phyloP scores from a whole-genome alignment of 805 yeast species.

The Wickerhamiella siamensis region DNA sequence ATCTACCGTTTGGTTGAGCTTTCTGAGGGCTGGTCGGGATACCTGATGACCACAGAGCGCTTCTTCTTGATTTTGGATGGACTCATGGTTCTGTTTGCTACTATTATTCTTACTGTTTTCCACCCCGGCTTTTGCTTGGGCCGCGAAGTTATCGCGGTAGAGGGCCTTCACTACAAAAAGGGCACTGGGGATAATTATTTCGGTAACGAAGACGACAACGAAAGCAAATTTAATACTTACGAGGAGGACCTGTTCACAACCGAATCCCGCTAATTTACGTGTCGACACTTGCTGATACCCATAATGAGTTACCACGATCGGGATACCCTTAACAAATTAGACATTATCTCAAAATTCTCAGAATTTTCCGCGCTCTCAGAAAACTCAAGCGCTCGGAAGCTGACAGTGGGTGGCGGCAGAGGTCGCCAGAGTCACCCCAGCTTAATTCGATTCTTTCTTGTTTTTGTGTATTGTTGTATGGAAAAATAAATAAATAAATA shows the following conservation, averaged over 20 bases:
- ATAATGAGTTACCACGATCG: too few species aligned
- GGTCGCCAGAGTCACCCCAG: too few species aligned
- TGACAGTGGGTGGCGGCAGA: too few species aligned
- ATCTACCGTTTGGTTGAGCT: conserved; percentile 62
- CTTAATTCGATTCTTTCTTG: background rate
- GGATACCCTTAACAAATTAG: too few species aligned
- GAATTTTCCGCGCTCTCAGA: too few species aligned
- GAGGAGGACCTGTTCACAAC: too few species aligned
- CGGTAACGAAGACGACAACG: background rate
- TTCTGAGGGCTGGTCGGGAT: conserved; percentile 58
- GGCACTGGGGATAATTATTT: too few species aligned
- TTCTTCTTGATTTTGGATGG: conserved; percentile 50
- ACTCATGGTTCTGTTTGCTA: conserved; percentile 42
- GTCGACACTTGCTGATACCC: too few species aligned
- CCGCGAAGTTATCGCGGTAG: conserved; percentile 15
- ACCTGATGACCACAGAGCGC: conserved; percentile 43
- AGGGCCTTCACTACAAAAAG: conserved; percentile 15
- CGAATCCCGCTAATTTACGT: too few species aligned
- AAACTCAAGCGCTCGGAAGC: too few species aligned
- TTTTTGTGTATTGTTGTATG: background rate
- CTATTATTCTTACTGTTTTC: conserved; percentile 33
- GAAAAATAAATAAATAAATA: too few species aligned
- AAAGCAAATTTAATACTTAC: background rate
- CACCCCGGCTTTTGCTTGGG: conserved; percentile 54
- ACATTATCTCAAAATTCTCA: too few species aligned